Base-by-base conservation (phyloP, 2,329 filamentous ascomycete genomes). In the Ophiocordyceps robertsii region DNA sequence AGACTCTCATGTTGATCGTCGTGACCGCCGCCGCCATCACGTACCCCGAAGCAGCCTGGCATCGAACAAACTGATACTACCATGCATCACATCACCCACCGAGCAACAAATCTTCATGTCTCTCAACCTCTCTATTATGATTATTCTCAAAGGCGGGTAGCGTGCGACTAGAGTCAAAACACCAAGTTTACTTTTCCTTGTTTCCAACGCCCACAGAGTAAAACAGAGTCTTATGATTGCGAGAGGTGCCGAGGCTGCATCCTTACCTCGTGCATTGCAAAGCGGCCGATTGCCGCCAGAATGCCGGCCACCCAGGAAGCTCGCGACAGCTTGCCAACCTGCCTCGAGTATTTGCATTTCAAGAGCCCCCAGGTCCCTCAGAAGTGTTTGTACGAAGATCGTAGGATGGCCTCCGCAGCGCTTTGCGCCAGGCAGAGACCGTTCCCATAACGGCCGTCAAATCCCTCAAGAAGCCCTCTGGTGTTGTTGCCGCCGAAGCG, bases 381-480 rank as follows among this genome's bases (percentile, higher is more conserved):
- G 56, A 59, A 57, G 53, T 54, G 56, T 58, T 61, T 56, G 53
- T 49, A 54, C 51, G 37, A 29, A 38, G 33, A 16, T 35, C n/a
- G 32, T 9, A 36, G 44, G 49, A 43, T 1, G 16, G 6, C 27
- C 24, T 37, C 32, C 16, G n/a, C 21, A 46, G 53, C 47, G 46
- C 46, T 55, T 46, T 51, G 55, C 48, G 56, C 57, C 57, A 52
- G 52, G 32, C 32, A 36, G 33, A 36, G 33, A 36, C 33, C 14
- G 17, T 16, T 24, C n/a, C 24, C 19, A 19, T 13, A 49, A 47
- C 46, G 55, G 54, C 58, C 54, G 53, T 54, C 57, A 60, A 63
- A 62, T 61, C 59, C 61, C 58, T 62, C 61, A 60, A 60, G 58
- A 62, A 57, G 21, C 37, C 59, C 58, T 60, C 53, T 54, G 51